Evolutionary conservation across 2,329 filamentous ascomycete genomes (phyloP), one percentile per base, ranked within the genome.

Genomic region (Ceratocystis ficicola): DNA sequence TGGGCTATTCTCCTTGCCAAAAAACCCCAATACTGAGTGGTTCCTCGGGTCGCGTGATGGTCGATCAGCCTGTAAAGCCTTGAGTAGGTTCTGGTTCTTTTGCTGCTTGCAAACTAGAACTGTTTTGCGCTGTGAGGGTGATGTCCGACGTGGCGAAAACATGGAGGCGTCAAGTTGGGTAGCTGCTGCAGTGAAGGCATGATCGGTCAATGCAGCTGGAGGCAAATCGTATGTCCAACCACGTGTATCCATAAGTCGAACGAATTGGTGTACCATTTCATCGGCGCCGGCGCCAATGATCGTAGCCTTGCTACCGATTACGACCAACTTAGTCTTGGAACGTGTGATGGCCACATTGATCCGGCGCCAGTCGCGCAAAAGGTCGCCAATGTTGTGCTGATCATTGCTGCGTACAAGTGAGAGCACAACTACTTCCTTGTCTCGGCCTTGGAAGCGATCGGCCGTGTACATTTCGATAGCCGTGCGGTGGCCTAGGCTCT

Each of bases 301-400:
- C 0, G 94, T 99, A 66, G 79, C 81, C 72, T 84, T 83, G 74
- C 89, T 95, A 8, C 94, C 94, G 0, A 99, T 76, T 12, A 99
- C 87, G 1, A 99, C 80, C 44, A 99, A 77, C 77, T 99, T 99
- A 0, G 88, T 94, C 73, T 92, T 89, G 25, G 94, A 94, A 32
- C 94, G 82, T 3, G 94, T 99, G 69, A 99, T 89, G 0, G 94
- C 94, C 2, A 99, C 94, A 71, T 99, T 99, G 73, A 99, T 91
- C 62, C 94, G 80, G 65, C 94, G 80, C 88, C 91, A 95, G 74
- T 99, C 94, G 68, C 88, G 89, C 32, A 99, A 79, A 59, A 99
- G 75, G 65, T 97, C 94, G 20, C 94, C 94, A n/a, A 99, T 92
- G 62, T 82, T 84, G 69, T 86, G 84, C 0, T 83, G 81, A 25